These are phyloP conservation scores for Sugiyamaella valdiviana DNA, from an alignment of 805 yeast genomes.

Conservation along the genomic window DNA sequence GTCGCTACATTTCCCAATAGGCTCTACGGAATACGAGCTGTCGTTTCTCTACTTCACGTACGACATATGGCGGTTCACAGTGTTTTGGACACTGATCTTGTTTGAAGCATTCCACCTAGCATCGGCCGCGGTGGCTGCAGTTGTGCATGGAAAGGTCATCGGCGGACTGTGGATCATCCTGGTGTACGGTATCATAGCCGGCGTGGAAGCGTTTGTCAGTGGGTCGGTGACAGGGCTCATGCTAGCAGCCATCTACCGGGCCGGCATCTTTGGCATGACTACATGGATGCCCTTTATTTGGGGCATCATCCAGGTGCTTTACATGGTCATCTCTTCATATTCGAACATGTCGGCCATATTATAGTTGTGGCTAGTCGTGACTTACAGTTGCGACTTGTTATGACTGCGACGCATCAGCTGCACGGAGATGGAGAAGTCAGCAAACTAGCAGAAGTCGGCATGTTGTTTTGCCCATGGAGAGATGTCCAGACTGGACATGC, in stretches of 20 bases:
- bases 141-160: conserved; percentile 42
- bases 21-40: conserved; percentile 34
- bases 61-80: conserved; percentile 80
- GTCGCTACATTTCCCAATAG: conserved; percentile 66
- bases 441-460: too few species aligned
- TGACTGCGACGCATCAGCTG: too few species aligned
- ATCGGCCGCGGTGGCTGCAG: conserved; percentile 58
- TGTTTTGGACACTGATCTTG: conserved; percentile 72
- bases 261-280: conserved; percentile 81
- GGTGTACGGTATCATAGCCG: conserved; percentile 48
- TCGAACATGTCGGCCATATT: conserved; percentile 46
- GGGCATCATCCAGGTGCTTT: conserved; percentile 62
- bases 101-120: conserved; percentile 55
- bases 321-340: conserved; percentile 61
- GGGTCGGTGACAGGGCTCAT: conserved; percentile 78
- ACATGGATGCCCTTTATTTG: conserved; percentile 93
- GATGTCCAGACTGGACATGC: too few species aligned
- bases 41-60: conserved; percentile 59
- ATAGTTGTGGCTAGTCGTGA: conserved; percentile 18
- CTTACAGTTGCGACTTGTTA: too few species aligned
- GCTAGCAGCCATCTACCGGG: conserved; percentile 64
- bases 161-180: conserved; percentile 35
- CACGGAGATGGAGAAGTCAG: too few species aligned
- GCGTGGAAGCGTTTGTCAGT: conserved; percentile 56
- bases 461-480: too few species aligned